phyloP scores from a whole-genome alignment of 129 eudicot genomes.

The Lactuca sativa region DNA sequence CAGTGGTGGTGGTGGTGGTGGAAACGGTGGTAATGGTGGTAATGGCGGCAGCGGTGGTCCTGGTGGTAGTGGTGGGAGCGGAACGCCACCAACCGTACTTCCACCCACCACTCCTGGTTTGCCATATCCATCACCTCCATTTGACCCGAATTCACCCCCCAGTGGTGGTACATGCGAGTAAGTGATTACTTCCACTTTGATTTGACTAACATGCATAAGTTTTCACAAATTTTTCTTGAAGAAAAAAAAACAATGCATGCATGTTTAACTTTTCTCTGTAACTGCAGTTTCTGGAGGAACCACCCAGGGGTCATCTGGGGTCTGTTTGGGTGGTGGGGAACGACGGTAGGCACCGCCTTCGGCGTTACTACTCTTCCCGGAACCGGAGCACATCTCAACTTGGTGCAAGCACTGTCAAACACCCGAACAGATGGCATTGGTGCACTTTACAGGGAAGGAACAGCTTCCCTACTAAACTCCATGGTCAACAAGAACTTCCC shows the following conservation, averaged over 20 bases:
- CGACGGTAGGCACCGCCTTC: slow-evolving; percentile 55
- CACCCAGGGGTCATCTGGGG: slow-evolving; percentile 74
- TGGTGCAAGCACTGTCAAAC: slow-evolving; percentile 65
- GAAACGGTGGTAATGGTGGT: background rate
- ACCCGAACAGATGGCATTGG: slow-evolving; percentile 61
- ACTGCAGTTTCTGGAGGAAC: slow-evolving; percentile 70
- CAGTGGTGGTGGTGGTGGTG: slow-evolving; percentile 33
- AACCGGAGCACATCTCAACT: slow-evolving; percentile 36
- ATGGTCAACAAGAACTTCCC: slow-evolving; percentile 59
- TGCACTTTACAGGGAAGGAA: slow-evolving; percentile 76
- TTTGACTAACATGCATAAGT: background rate
- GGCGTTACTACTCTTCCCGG: slow-evolving; percentile 54
- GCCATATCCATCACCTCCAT: slow-evolving; percentile 59
- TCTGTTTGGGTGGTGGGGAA: slow-evolving; percentile 59
- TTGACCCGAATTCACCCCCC: slow-evolving; percentile 69
- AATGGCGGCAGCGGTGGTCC: background rate
- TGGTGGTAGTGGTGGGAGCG: slow-evolving; percentile 9
- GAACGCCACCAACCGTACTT: slow-evolving; percentile 38
- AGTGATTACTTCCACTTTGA: slow-evolving; percentile 30
- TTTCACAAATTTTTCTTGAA: background rate
- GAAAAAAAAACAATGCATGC: background rate
- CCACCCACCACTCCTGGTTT: slow-evolving; percentile 48
- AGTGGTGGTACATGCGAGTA: slow-evolving; percentile 69
- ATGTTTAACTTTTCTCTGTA: background rate
- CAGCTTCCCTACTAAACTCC: slow-evolving; percentile 73